Percentiles rank a stretch among this genome's conserved stretches.
These are phyloP conservation scores for Pyrenophora seminiperda DNA, from an alignment of 2,329 filamentous ascomycete genomes.

Conservation along the genomic window DNA sequence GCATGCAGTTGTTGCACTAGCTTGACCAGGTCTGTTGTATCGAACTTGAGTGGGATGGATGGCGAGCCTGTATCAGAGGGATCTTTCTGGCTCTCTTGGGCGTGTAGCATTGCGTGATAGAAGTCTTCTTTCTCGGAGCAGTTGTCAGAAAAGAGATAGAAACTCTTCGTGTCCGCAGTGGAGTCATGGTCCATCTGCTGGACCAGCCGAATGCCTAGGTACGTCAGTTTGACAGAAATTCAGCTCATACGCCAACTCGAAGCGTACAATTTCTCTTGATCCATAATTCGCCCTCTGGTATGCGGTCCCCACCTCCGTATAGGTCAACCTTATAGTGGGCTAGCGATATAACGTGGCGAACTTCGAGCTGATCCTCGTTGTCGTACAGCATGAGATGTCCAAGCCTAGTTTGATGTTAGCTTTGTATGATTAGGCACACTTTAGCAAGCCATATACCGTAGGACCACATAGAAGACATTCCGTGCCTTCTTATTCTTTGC, in stretches of 20 bases:
- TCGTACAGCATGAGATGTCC: conserved; percentile 98
- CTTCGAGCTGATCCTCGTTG: conserved; percentile 91
- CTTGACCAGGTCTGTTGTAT: conserved; percentile 83
- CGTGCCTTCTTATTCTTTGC: conserved; percentile 66
- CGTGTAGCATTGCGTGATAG: conserved; percentile 88
- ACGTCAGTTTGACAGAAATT: conserved; percentile 10
- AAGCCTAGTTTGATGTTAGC: conserved; percentile 50
- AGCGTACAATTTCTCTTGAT: conserved; percentile 82
- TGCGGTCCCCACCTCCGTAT: conserved; percentile 76
- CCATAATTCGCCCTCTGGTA: conserved; percentile 90
- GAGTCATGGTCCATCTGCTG: conserved; percentile 63
- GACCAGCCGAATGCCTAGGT: conserved; percentile 67
- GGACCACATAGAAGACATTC: conserved; percentile 91
- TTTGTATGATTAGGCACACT: neutral
- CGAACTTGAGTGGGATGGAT: conserved; percentile 75
- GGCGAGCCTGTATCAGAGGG: conserved; percentile 56
- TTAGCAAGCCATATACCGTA: conserved; percentile 64
- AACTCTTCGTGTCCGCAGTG: conserved; percentile 74
- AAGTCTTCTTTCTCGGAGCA: conserved; percentile 98
- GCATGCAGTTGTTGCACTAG: conserved; percentile 90
- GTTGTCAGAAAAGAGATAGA: conserved; percentile 93
- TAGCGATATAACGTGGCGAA: conserved; percentile 92
- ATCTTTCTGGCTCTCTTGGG: conserved; percentile 72
- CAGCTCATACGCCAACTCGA: neutral
- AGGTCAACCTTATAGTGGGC: conserved; percentile 85